Base-by-base conservation (phyloP, 257 asterid species). In the Forsythia viridissima region DNA sequence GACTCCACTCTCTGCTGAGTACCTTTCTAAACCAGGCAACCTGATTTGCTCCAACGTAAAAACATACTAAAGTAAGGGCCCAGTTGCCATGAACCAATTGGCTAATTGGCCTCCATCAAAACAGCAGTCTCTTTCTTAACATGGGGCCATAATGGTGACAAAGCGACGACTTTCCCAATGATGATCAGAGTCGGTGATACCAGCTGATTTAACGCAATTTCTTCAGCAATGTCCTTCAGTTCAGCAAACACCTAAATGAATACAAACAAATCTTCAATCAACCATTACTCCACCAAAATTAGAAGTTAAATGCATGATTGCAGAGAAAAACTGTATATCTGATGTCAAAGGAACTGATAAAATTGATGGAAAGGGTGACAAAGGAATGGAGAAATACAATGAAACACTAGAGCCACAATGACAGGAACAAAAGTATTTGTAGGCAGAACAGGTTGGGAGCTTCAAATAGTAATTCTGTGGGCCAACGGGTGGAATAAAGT, bases 91-190 rank as follows among this genome's bases (percentile, higher is more conserved):
- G 68, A 59, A 59, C 68, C 68, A 52, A 52, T 34, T 5, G 65
- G 79, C 74, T 85, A 85, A 67, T 85, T 80, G 9, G 90, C 70
- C 79, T 88, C 91, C 18, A 79, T 83, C 73, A 90, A 85, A 42
- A 81, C 46, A 30, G 92, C 77, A 59, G 84, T 41, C 76, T 84
- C 85, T 39, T 75, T 71, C 6, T 46, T 51, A 46, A 91, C 79
- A 80, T 87, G 78, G 4, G 87, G 87, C 97, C 98, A 94, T 40
- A 89, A 82, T 16, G 98, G 97, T 8, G 98, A 92, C 75, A 94
- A 93, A 51, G 93, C 87, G 15, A 94, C 98, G 13, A 94, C 98
- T 80, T 87, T 90, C 80, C 97, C 97, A 1, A 94, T 90, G 80
- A 94, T 85, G 72, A 94, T 87, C 77, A 94, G 82, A 11, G 98